These are phyloP conservation scores for Amanita rimosa DNA, from an alignment of 768 basidiomycete genomes.

Conservation along the genomic window DNA sequence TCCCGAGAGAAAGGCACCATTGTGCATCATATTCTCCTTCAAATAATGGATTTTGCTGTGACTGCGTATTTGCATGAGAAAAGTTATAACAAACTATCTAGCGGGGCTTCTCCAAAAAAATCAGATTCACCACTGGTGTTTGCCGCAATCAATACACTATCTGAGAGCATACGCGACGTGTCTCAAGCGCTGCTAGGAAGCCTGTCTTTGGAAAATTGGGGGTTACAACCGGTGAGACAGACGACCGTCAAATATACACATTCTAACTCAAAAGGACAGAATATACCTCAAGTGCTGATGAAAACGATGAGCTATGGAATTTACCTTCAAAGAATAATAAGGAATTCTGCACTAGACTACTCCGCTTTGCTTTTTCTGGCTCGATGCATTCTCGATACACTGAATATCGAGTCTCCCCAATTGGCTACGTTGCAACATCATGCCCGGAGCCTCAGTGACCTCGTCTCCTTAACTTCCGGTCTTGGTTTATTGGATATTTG, in stretches of 20 bases:
- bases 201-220: background rate
- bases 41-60: slow-evolving; percentile 30
- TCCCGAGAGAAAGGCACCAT: slow-evolving; percentile 14
- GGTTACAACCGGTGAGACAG: background rate
- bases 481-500: slow-evolving; percentile 65
- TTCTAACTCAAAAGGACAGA: background rate
- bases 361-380: slow-evolving; percentile 53
- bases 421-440: slow-evolving; percentile 22
- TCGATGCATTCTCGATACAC: slow-evolving; percentile 34
- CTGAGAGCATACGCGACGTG: background rate
- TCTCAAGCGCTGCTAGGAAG: background rate
- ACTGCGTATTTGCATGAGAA: slow-evolving; percentile 25
- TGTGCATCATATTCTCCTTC: slow-evolving; percentile 24
- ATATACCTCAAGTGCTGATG: background rate
- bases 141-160: background rate
- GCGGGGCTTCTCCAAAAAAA: background rate
- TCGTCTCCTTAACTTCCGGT: slow-evolving; percentile 56
- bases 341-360: slow-evolving; percentile 41
- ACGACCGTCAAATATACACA: background rate
- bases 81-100: slow-evolving; percentile 9
- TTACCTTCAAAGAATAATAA: slow-evolving; percentile 33
- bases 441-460: slow-evolving; percentile 29
- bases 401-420: slow-evolving; percentile 21
- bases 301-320: slow-evolving; percentile 23
- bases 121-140: background rate